Percentiles rank a stretch among this genome's conserved stretches.
These are phyloP conservation scores for Botryosphaeria dothidea DNA, from an alignment of 2,329 filamentous ascomycete genomes.

Conservation along the genomic window DNA sequence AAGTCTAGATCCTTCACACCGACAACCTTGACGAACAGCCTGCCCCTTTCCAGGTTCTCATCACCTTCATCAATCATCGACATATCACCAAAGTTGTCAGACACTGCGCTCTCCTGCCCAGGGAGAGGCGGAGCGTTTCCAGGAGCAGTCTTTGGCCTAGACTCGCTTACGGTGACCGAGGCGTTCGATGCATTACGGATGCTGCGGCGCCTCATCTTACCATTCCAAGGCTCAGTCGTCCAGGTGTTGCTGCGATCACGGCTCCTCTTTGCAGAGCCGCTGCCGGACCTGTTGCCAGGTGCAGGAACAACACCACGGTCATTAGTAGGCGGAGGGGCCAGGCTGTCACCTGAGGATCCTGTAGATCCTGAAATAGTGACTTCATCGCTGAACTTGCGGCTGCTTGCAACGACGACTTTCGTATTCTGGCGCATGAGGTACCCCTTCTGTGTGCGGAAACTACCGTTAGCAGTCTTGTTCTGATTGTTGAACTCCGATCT, in stretches of 20 bases:
- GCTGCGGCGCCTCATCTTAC: slow-evolving; percentile 69
- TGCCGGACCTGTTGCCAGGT: slow-evolving; percentile 60
- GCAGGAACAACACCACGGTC: slow-evolving; percentile 24
- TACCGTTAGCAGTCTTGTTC: slow-evolving; percentile 11
- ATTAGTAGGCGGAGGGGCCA: slow-evolving; percentile 31
- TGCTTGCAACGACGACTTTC: slow-evolving; percentile 91
- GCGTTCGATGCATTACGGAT: slow-evolving; percentile 55
- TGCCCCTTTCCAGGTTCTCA: slow-evolving; percentile 82
- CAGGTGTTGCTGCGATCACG: slow-evolving; percentile 73
- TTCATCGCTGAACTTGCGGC: slow-evolving; percentile 60
- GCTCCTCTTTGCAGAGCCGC: slow-evolving; percentile 75
- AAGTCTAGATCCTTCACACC: slow-evolving; percentile 94
- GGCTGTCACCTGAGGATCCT: slow-evolving; percentile 46
- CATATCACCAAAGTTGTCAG: slow-evolving; percentile 57
- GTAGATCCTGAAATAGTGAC: slow-evolving; percentile 45
- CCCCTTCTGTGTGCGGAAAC: slow-evolving; percentile 74
- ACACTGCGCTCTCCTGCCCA: slow-evolving; percentile 80
- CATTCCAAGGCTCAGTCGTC: slow-evolving; percentile 97
- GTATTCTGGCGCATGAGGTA: slow-evolving; percentile 99
- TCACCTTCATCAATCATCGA: slow-evolving; percentile 64
- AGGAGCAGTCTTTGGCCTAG: slow-evolving; percentile 54
- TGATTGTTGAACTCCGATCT: neutral
- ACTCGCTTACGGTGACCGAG: slow-evolving; percentile 9
- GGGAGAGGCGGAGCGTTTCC: slow-evolving; percentile 80
- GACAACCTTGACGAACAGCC: slow-evolving; percentile 98